Evolutionary conservation across 768 basidiomycete genomes (phyloP), one percentile per base, ranked within the genome.

Genomic region (Cystobasidium ongulense): DNA sequence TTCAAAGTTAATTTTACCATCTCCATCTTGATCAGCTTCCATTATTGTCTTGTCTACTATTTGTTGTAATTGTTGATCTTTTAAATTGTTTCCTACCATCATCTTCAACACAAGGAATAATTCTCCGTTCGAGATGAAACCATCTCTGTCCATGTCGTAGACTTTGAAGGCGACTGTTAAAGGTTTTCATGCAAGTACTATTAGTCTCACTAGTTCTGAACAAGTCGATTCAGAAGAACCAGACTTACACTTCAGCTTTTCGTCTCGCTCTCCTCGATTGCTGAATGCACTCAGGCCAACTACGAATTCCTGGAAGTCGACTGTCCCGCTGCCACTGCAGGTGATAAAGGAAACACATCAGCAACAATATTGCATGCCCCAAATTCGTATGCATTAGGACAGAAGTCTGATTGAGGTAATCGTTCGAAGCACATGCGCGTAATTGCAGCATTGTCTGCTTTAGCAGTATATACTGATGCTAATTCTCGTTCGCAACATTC

Each of bases 1-100:
- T 71, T 96, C 93, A 78, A 99, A 99, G 82, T 87, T 91, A 75
- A 99, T 85, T 82, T 94, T 98, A 31, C 96, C 96, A 80, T 99
- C 96, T 82, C 91, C 93, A 80, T 99, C 94, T 81, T 91, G 90
- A 80, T 99, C 96, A 13, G 94, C 96, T 82, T 99, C 96, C 92
- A 99, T 93, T 81, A 99, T 99, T 10, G 96, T 98, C 84, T 99
- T 99, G 82, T 99, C 96, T 21, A 99, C 96, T 74, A 99, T 99
- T 81, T 98, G 96, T 82, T 99, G 96, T 74, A 99, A 83, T 84
- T 98, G 96, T 80, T 95, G 91, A 81, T 99, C 96, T 92, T 99
- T 99, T 78, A 99, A 84, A 82, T 99, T 99, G 82, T 90, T 97
- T 38, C 96, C 96, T 63, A 98, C 96, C 96, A 99, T 99, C 92